phyloP scores from a whole-genome alignment of 345 rosid species.

The Camelina sativa region DNA sequence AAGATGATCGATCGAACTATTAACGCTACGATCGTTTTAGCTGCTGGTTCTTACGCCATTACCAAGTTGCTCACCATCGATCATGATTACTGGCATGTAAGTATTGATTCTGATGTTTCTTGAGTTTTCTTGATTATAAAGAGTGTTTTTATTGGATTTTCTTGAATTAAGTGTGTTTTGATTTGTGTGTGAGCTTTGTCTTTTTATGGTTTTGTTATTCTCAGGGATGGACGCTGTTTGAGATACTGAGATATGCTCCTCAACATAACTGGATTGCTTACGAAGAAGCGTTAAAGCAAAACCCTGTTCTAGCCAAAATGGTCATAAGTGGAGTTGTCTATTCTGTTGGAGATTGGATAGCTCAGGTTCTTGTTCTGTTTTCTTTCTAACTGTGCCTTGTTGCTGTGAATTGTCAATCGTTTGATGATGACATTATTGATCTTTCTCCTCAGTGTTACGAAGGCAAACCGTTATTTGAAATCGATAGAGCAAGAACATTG shows the following conservation, averaged over 20 bases:
- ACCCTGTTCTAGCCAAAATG: slow-evolving; percentile 95
- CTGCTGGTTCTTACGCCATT: slow-evolving; percentile 80
- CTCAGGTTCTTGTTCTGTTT: slow-evolving; percentile 63
- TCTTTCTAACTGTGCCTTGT: not conserved
- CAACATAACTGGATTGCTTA: slow-evolving; percentile 95
- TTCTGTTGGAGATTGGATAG: slow-evolving; percentile 96
- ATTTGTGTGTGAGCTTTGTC: not conserved
- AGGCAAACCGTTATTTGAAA: slow-evolving; percentile 89
- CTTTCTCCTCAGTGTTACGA: slow-evolving; percentile 64
- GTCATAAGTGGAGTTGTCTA: slow-evolving; percentile 91
- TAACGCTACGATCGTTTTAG: slow-evolving; percentile 79
- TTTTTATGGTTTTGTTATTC: slow-evolving; percentile 20
- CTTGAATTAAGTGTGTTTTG: not conserved
- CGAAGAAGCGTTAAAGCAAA: slow-evolving; percentile 82
- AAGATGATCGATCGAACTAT: slow-evolving; percentile 68
- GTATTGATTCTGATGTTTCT: not conserved
- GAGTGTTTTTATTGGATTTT: no score
- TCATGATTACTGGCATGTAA: slow-evolving; percentile 91
- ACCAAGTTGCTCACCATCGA: slow-evolving; percentile 91
- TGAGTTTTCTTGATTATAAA: not conserved
- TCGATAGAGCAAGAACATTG: slow-evolving; percentile 78
- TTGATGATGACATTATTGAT: not conserved
- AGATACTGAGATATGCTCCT: slow-evolving; percentile 93
- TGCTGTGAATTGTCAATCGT: not conserved
- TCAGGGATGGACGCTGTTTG: slow-evolving; percentile 93